phyloP scores from a whole-genome alignment of 2,329 filamentous ascomycete genomes.

The Alternaria gansuensis region DNA sequence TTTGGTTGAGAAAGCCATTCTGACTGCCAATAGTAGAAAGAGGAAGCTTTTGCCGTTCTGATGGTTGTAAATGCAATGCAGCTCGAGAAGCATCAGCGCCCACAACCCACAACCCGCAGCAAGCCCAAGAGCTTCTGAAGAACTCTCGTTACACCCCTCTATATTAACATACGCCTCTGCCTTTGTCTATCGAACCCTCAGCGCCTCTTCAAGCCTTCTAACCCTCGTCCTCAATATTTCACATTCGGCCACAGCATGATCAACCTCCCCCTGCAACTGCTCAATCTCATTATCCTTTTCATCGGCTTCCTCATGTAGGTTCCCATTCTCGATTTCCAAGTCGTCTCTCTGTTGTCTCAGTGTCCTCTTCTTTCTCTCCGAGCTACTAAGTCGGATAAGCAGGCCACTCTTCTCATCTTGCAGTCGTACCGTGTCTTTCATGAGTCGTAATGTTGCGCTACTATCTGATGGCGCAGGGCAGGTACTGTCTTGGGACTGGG shows the following conservation, averaged over 20 bases:
- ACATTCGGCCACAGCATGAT: not conserved
- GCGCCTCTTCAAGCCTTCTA: too few species aligned
- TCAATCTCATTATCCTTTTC: not conserved
- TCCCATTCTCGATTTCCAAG: not conserved
- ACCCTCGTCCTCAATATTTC: not conserved
- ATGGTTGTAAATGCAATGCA: slow-evolving; percentile 8
- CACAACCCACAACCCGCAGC: too few species aligned
- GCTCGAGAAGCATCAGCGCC: slow-evolving; percentile 11
- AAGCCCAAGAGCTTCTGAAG: too few species aligned
- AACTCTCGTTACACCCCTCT: too few species aligned
- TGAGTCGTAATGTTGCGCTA: not conserved
- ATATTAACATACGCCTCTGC: too few species aligned
- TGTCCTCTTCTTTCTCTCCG: not conserved
- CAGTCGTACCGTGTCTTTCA: not conserved
- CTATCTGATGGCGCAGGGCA: not conserved
- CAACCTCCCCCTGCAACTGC: not conserved
- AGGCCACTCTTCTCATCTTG: not conserved
- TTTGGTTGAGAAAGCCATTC: slow-evolving; percentile 15
- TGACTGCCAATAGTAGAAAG: slow-evolving; percentile 7
- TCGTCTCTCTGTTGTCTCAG: not conserved
- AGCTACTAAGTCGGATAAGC: not conserved
- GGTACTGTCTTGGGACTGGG: not conserved
- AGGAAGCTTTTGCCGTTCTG: slow-evolving; percentile 11
- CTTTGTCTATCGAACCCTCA: too few species aligned
- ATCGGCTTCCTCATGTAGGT: not conserved